Evolutionary conservation across 2,329 filamentous ascomycete species (phyloP).

Genomic region (Rosellinia necatrix): DNA sequence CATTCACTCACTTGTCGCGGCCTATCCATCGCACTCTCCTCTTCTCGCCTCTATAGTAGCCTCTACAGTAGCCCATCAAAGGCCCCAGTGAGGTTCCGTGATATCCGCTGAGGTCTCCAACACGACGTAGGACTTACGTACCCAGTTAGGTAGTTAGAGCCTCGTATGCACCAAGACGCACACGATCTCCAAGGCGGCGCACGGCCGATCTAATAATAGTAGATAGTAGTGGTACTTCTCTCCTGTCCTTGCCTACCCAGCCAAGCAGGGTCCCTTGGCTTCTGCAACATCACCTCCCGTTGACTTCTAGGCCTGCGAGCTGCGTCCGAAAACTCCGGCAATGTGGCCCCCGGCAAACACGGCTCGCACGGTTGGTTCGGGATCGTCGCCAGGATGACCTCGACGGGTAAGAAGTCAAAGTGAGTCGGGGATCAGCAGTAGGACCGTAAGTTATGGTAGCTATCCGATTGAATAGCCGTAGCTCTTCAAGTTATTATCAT

Average conservation of each 20-base stretch:
- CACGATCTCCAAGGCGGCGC: background rate
- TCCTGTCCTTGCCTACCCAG: background rate
- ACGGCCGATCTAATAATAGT: conserved; percentile 2
- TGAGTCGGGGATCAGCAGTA: too few species aligned
- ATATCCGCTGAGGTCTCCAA: background rate
- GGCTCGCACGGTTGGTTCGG: conserved; percentile 7
- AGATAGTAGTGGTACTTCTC: background rate
- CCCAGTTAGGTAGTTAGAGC: background rate
- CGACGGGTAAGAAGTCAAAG: background rate
- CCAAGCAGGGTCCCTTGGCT: background rate
- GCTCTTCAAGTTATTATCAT: too few species aligned
- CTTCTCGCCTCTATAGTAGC: too few species aligned
- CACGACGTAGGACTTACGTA: background rate
- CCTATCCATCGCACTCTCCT: background rate
- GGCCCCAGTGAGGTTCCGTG: too few species aligned
- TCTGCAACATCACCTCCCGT: background rate
- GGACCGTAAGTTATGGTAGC: too few species aligned
- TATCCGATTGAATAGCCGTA: too few species aligned
- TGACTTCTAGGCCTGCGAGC: conserved; percentile 8
- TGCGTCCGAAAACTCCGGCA: conserved; percentile 20
- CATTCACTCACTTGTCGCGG: too few species aligned
- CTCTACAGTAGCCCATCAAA: too few species aligned
- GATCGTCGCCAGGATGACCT: conserved; percentile 15
- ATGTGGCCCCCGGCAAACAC: conserved; percentile 18
- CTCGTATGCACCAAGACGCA: too few species aligned